Evolutionary conservation across 306 rosid genomes (phyloP), one percentile per base, ranked within the genome.

Genomic region (Glycyrrhiza uralensis): DNA sequence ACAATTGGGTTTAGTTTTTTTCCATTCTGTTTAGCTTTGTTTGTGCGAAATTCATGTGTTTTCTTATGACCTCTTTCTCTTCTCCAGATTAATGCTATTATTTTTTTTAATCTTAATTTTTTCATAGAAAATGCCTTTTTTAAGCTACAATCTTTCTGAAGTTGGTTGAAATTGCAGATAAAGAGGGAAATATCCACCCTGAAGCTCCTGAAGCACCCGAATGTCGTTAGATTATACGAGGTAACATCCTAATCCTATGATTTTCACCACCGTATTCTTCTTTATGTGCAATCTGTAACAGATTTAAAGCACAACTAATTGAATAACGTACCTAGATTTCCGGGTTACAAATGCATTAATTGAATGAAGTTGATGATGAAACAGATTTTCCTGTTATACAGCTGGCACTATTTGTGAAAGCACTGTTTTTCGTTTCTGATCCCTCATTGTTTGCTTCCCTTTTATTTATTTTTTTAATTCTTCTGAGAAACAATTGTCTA

Each of bases 121-220:
- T 22, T 38, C 46, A 11, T 41, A 3, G 2, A 7, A 42, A n/a
- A 42, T 23, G 2, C 2, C 1, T n/a, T 15, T 65, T 44, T 13
- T n/a, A n/a, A n/a, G 11, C 46, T 65, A 7, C 9, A 7, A 19
- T 49, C 5, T 49, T 8, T 19, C 56, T 49, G 29, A 8, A 4
- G 26, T 5, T 17, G 39, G 9, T 9, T 13, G 57, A 17, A 66
- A 26, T 45, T 47, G 51, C 93, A 90, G 98, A 90, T 93, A 62
- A 93, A 87, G 86, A 86, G 97, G 74, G 98, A 93, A 81, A 93
- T 93, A 30, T 85, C 79, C 4, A 88, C 96, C 30, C 80, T 87
- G 79, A 93, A 90, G 83, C 88, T 90, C 29, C 85, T 93, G 45
- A 85, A 84, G 66, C 98, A 93, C 80, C 96, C 93, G 0, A 90